Percentiles rank a stretch among this genome's conserved stretches.
phyloP scores from a whole-genome alignment of 2,329 filamentous ascomycete genomes.

The Aureobasidium pullulans region DNA sequence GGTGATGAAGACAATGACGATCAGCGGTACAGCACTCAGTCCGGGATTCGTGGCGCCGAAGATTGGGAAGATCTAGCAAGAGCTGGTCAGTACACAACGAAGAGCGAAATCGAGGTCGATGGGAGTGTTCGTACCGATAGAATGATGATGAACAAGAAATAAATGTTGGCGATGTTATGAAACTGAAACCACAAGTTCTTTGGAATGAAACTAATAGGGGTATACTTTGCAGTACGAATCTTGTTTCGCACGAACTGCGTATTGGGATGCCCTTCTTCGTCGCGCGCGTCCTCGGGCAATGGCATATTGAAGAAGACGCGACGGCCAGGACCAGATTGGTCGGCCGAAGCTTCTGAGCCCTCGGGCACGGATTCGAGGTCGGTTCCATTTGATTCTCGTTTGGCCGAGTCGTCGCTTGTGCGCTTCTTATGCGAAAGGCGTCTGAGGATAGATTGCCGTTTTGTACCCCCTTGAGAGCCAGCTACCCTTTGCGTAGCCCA shows the following conservation, averaged over 20 bases:
- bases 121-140: conserved; percentile 63
- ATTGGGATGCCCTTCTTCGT: conserved; percentile 70
- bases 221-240: conserved; percentile 97
- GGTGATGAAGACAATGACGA: conserved; percentile 83
- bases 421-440: conserved; percentile 37
- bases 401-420: conserved; percentile 29
- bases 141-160: conserved; percentile 95
- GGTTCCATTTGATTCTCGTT: conserved; percentile 30
- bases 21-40: conserved; percentile 81
- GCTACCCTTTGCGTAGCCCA: conserved; percentile 92
- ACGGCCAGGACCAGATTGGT: conserved; percentile 39
- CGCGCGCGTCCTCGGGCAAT: conserved; percentile 64
- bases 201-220: conserved; percentile 84
- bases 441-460: conserved; percentile 75
- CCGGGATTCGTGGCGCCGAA: conserved; percentile 90
- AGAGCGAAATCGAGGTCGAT: not conserved
- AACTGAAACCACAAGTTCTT: conserved; percentile 98
- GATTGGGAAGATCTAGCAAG: conserved; percentile 78
- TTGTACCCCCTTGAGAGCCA: conserved; percentile 65
- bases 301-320: conserved; percentile 80
- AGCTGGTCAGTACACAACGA: conserved; percentile 15
- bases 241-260: conserved; percentile 80
- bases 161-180: conserved; percentile 96
- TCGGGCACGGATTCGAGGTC: conserved; percentile 37
- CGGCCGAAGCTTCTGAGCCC: conserved; percentile 29